A percentile compares a stretch with the other conserved stretches of the same genome.
Evolutionary conservation across 1,284 basidiomycete species (phyloP).

Genomic region (Fomitopsis pinicola): DNA sequence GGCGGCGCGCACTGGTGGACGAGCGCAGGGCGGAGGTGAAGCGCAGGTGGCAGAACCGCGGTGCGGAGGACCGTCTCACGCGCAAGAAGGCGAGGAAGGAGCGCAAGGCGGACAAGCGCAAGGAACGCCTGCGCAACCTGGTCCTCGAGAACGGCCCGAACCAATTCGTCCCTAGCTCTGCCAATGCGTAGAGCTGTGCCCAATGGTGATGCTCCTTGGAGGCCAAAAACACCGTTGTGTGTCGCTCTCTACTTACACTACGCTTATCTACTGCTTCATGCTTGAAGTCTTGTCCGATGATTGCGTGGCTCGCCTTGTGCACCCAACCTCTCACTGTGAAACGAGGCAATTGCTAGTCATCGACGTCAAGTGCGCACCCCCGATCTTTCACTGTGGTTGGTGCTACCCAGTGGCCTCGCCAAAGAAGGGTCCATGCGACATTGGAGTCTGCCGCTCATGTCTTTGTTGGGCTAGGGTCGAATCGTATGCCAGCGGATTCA

Average conservation of each 20-base stretch:
- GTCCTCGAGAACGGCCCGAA: conserved; percentile 58
- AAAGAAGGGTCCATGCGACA: no score
- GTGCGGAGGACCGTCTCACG: conserved; percentile 27
- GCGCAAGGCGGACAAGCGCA: conserved; percentile 57
- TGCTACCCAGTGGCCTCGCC: no score
- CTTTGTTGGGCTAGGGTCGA: no score
- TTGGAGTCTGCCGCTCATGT: no score
- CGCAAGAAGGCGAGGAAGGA: conserved; percentile 46
- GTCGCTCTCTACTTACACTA: neutral
- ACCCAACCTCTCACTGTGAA: no score
- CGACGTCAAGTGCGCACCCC: no score
- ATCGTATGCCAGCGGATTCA: no score
- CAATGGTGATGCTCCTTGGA: neutral
- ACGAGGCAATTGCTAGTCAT: no score
- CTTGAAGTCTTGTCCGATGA: neutral
- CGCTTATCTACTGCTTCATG: neutral
- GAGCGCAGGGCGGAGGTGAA: conserved; percentile 58
- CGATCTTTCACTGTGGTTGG: no score
- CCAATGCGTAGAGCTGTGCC: neutral
- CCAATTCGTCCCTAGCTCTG: conserved; percentile 54
- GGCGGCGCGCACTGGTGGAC: conserved; percentile 53
- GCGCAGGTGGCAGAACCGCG: conserved; percentile 36
- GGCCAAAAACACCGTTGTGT: neutral
- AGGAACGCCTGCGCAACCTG: conserved; percentile 57
- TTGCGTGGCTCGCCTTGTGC: no score